Percentiles rank a stretch among this genome's conserved stretches.
phyloP scores from a whole-genome alignment of 2,329 filamentous ascomycete genomes.

The Colletotrichum endophyticum region DNA sequence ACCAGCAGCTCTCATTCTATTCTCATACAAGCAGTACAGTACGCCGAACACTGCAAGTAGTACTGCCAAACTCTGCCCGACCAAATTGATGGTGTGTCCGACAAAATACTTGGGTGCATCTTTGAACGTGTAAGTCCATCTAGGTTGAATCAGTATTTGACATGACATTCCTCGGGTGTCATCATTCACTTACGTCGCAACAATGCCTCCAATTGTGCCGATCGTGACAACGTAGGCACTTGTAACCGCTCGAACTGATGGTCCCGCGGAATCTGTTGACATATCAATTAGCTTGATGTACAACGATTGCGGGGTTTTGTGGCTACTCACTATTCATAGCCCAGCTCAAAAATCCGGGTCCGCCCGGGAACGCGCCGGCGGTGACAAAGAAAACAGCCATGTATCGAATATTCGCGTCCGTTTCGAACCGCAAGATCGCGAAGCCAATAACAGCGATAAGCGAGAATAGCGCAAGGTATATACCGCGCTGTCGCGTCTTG shows the following conservation, averaged over 20 bases:
- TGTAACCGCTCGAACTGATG: conserved; percentile 59
- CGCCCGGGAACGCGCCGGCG: conserved; percentile 61
- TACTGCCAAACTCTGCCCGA: conserved; percentile 49
- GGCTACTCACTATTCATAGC: conserved; percentile 54
- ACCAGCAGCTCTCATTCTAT: conserved; percentile 47
- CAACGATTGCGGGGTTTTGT: background rate
- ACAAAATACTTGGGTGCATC: conserved; percentile 52
- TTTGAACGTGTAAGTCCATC: conserved; percentile 56
- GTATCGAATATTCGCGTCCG: conserved; percentile 48
- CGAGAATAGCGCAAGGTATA: conserved; percentile 44
- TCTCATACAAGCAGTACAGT: conserved; percentile 58
- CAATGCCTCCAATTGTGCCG: conserved; percentile 61
- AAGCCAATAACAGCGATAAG: conserved; percentile 55
- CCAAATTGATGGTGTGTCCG: conserved; percentile 63
- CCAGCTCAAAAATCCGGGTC: conserved; percentile 63
- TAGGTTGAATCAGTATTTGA: conserved; percentile 21
- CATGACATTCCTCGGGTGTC: fast-evolving
- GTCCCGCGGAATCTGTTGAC: conserved; percentile 52
- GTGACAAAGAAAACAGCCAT: conserved; percentile 61
- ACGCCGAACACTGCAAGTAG: conserved; percentile 53
- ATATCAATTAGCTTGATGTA: background rate
- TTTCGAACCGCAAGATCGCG: conserved; percentile 52
- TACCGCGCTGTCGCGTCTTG: conserved; percentile 39
- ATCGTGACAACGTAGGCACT: conserved; percentile 60
- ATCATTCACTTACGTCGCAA: conserved; percentile 51